Base-by-base conservation (phyloP, 176 grass and related monocot genomes). In the Metroxylon sagu region DNA sequence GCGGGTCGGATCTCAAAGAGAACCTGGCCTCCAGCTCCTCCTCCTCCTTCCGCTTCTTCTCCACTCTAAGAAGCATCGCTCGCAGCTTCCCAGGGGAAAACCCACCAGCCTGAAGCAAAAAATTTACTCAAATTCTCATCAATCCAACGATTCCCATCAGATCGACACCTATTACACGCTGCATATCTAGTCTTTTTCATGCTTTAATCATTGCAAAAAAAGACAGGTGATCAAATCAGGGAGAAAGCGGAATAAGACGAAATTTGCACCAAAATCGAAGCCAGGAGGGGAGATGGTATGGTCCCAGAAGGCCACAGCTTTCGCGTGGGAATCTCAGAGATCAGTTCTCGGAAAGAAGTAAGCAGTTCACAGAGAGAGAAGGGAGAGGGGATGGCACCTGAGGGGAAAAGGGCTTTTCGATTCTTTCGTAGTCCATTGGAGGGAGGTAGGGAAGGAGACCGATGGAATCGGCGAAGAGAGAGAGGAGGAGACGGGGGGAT, bases 11-110 rank as follows among this genome's bases (percentile, higher is more conserved):
- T 93, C 87, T 78, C 68, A 88, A 64, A 50, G 88, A 49, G 39
- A 61, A 60, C 69, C 35, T 80, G 50, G 84, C 70, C 60, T 89
- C 84, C 19, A 69, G 62, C 75, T 84, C 85, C 48, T 73, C 92
- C 19, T 79, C 88, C 59, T 85, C 89, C 67, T 76, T 76, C 63
- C 67, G 35, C 8, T 43, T 81, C 88, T 80, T 93, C 59, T 98
- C 94, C 64, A 76, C 79, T 18, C 94, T 82, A 17, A 93, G 72
- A 50, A 93, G 82, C 94, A 98, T 98, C 52, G 88, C 88, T 58
- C 88, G 82, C 56, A 98, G 79, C 53, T 89, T 86, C 76, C 89
- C 85, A 29, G 94, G 94, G 54, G 94, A 98, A 75, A 98, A 92
- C 52, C 94, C 84, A n/a, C 94, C 82, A 19, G 79, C 94, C 87